A percentile compares a stretch with the other conserved stretches of the same genome.
phyloP scores from a whole-genome alignment of 2,329 filamentous ascomycete species.

The Sporothrix schenckii region DNA sequence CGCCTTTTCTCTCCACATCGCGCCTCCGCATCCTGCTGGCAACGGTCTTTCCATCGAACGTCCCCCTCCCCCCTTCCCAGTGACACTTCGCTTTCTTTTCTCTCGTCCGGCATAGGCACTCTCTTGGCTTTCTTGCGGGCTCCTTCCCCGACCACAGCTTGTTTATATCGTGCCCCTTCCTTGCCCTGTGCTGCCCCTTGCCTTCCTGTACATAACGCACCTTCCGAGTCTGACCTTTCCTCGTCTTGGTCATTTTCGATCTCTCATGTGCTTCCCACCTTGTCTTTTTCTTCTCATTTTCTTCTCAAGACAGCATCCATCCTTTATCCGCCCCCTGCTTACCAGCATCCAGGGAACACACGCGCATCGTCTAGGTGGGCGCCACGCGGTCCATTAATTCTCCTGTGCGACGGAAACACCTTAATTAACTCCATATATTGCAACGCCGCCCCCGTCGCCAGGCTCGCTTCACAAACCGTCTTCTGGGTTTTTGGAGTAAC shows the following conservation, averaged over 20 bases:
- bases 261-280: not conserved
- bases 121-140: slow-evolving; percentile 19
- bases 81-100: not conserved
- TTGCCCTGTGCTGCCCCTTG: not conserved
- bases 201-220: not conserved
- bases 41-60: not conserved
- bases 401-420: slow-evolving; percentile 25
- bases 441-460: slow-evolving; percentile 11
- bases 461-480: slow-evolving; percentile 16
- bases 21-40: not conserved
- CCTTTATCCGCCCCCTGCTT: not conserved
- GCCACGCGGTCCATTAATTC: slow-evolving; percentile 8
- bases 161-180: slow-evolving; percentile 12
- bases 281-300: not conserved
- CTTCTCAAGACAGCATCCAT: not conserved
- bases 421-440: slow-evolving; percentile 27
- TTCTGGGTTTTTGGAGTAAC: slow-evolving; percentile 25
- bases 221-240: not conserved
- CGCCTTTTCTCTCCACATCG: slow-evolving; percentile 10
- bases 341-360: slow-evolving; percentile 26
- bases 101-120: not conserved
- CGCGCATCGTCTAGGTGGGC: slow-evolving; percentile 22
- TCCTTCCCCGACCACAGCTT: slow-evolving; percentile 13
- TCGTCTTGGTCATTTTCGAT: not conserved
- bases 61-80: not conserved